These are phyloP conservation scores for Didymella segeticola DNA, from an alignment of 2,329 filamentous ascomycete species.

Conservation along the genomic window DNA sequence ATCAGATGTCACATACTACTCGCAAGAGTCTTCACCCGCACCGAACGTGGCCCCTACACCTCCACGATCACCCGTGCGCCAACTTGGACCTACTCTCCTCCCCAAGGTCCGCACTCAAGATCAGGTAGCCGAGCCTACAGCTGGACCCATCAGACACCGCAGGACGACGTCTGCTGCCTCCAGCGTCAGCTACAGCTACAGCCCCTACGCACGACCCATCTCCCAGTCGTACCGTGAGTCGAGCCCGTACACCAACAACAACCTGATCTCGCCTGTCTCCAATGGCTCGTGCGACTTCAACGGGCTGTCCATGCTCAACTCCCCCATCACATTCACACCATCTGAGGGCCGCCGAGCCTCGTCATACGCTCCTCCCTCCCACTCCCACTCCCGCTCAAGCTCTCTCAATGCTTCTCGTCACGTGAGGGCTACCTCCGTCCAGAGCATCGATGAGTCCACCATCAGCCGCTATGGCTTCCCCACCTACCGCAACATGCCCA, in stretches of 20 bases:
- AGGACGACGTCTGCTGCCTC: conserved; percentile 60
- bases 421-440: conserved; percentile 68
- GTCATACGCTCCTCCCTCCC: conserved; percentile 34
- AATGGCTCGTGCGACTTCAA: conserved; percentile 51
- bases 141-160: conserved; percentile 63
- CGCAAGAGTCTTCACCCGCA: conserved; percentile 72
- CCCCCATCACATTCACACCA: conserved; percentile 63
- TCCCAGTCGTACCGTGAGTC: conserved; percentile 54
- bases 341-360: conserved; percentile 46
- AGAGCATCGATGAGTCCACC: conserved; percentile 70
- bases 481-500: conserved; percentile 79
- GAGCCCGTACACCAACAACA: conserved; percentile 54
- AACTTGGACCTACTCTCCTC: conserved; percentile 79
- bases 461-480: conserved; percentile 79
- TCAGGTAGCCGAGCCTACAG: conserved; percentile 71
- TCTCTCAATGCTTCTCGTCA: conserved; percentile 61
- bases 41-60: conserved; percentile 73
- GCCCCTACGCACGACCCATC: conserved; percentile 57
- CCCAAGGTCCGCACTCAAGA: conserved; percentile 89
- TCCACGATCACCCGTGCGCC: conserved; percentile 73
- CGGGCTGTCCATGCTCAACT: conserved; percentile 62
- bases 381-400: conserved; percentile 60
- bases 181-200: conserved; percentile 52
- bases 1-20: conserved; percentile 67
- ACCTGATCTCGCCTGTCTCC: conserved; percentile 54